Base-by-base conservation (phyloP, 2,329 filamentous ascomycete genomes). In the Cryphonectria parasitica region DNA sequence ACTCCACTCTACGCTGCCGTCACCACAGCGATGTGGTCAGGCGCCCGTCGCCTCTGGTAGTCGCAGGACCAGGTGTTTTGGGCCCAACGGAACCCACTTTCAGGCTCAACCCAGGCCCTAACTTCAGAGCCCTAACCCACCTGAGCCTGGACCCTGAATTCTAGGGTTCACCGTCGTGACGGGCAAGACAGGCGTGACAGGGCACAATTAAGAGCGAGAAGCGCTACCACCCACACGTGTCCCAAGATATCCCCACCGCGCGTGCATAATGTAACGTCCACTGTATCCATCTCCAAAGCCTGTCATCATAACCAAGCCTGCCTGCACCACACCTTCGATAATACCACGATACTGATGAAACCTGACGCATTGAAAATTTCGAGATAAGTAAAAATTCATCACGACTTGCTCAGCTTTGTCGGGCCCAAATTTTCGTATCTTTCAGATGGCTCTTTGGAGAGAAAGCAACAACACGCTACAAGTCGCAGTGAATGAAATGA, bases 201-300 rank as follows among this genome's bases (percentile, higher is more conserved):
- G 54, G 54, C 15, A 31, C 54, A 8, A 15, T 39, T 31, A 58
- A 58, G 54, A 31, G 54, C 54, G 54, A 58, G 25, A 58, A 58
- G 54, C 25, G 54, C 54, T 15, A 58, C 54, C 54, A 58, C 54
- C 54, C 54, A 58, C 54, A 58, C 54, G 54, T 58, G 54, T 58
- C 45, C 45, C 25, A 58, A 31, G 54, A 13, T 58, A 34, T 58
- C 54, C 28, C 54, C 54, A 58, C 54, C 54, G 34, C 28, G 2
- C 31, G 19, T 31, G 54, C 54, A 28, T 58, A 58, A 58, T 58
- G 25, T 28, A 58, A 58, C 54, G 54, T 58, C 54, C 25, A 31
- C 15, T n/a, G 45, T 7, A 49, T 49, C 45, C 45, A 49, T 49
- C 19, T 34, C 54, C 10, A 4, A 54, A 25, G 49, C 49, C 49